Conservation (phyloP, 805 yeast species). For the Candida verbasci region DNA sequence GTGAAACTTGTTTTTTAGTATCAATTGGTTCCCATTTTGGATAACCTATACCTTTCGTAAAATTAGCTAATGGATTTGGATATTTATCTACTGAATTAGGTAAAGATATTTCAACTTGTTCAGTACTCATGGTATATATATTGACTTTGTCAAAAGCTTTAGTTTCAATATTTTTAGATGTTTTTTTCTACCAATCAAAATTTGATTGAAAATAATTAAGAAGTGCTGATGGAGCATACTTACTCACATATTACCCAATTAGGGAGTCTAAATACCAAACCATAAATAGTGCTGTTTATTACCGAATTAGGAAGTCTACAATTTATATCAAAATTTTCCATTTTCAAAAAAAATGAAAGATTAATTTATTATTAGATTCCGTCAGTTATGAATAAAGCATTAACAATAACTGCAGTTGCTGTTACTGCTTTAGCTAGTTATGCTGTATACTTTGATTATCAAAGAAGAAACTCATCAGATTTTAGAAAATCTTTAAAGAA, state of each 20-base stretch:
- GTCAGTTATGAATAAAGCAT: constrained; percentile 10
- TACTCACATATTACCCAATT: too few species aligned
- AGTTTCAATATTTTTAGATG: constrained; percentile 4
- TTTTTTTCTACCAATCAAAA: constrained; percentile 7
- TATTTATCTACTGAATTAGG: constrained; percentile 39
- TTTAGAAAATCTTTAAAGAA: constrained; percentile 76
- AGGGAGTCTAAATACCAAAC: too few species aligned
- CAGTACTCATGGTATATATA: too few species aligned
- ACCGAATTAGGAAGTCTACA: constrained; percentile 6
- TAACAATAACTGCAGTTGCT: constrained; percentile 36
- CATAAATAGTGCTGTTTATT: neutral
- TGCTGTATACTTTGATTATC: constrained; percentile 86
- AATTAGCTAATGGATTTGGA: constrained; percentile 40
- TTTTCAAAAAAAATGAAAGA: neutral
- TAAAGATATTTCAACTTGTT: constrained; percentile 9
- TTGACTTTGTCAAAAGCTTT: too few species aligned
- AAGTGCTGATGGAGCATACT: too few species aligned
- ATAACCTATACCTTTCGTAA: constrained; percentile 35
- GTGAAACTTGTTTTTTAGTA: constrained; percentile 46
- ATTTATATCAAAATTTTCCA: constrained; percentile 1
- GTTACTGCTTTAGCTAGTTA: constrained; percentile 64
- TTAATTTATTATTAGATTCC: too few species aligned
- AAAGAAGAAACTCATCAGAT: constrained; percentile 75
- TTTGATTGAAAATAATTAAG: constrained; percentile 2
- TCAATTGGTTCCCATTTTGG: constrained; percentile 53